Evolutionary conservation across 2,329 filamentous ascomycete species (phyloP).

Genomic region (Colletotrichum horii): DNA sequence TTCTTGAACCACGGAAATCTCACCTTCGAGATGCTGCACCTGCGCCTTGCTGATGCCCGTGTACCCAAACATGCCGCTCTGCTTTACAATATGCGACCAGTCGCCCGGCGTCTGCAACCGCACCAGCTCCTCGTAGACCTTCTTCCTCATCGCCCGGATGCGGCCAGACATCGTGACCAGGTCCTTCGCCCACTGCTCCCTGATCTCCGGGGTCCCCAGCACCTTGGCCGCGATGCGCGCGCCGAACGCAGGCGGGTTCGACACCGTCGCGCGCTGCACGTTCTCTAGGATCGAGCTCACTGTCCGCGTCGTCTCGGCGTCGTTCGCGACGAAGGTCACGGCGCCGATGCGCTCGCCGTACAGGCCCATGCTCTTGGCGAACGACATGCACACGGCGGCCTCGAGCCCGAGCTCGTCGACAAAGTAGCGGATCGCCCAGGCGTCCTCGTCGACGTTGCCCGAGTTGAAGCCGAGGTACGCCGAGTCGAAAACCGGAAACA

Average conservation of each 20-base stretch:
- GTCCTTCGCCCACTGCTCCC: slow-evolving; percentile 38
- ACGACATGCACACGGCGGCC: slow-evolving; percentile 63
- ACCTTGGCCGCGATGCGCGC: slow-evolving; percentile 38
- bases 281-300: slow-evolving; percentile 35
- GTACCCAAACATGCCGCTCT: slow-evolving; percentile 46
- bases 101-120: slow-evolving; percentile 36
- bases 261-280: slow-evolving; percentile 36
- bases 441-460: slow-evolving; percentile 34
- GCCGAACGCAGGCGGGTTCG: slow-evolving; percentile 40
- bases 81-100: slow-evolving; percentile 40
- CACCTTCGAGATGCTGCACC: slow-evolving; percentile 40
- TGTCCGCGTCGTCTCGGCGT: slow-evolving; percentile 4
- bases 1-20: slow-evolving; percentile 3
- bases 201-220: slow-evolving; percentile 29
- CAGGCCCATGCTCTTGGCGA: slow-evolving; percentile 63
- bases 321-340: slow-evolving; percentile 29
- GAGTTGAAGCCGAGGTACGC: slow-evolving; percentile 39
- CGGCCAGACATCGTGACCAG: slow-evolving; percentile 40
- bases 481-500: slow-evolving; percentile 36
- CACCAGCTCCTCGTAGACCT: slow-evolving; percentile 35
- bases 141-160: slow-evolving; percentile 38
- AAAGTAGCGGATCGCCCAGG: slow-evolving; percentile 37
- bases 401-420: slow-evolving; percentile 45
- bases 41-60: slow-evolving; percentile 55
- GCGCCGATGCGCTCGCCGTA: slow-evolving; percentile 43